A percentile compares a stretch with the other conserved stretches of the same genome.
These are phyloP conservation scores for Gossypium schwendimanii DNA, from an alignment of 441 rosid genomes.

Conservation along the genomic window DNA sequence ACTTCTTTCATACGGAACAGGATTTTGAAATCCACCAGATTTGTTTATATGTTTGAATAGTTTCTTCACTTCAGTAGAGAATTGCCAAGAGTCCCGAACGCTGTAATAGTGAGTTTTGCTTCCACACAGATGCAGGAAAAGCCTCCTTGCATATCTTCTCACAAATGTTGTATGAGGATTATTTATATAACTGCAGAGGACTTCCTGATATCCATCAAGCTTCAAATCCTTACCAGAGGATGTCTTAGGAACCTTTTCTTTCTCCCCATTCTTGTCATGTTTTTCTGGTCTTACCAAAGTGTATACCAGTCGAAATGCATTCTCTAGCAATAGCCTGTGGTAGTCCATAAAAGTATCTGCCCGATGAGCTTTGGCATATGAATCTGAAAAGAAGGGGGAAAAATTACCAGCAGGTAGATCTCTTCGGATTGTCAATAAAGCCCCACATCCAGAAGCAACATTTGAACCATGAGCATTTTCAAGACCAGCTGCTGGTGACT, in stretches of 20 bases:
- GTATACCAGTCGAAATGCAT: constrained; percentile 89
- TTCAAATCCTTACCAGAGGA: constrained; percentile 80
- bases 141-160: constrained; percentile 97
- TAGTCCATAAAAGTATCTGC: constrained; percentile 89
- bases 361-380: constrained; percentile 94
- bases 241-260: constrained; percentile 67
- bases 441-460: constrained; percentile 95
- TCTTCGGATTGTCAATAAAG: constrained; percentile 80
- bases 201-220: constrained; percentile 97
- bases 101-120: constrained; percentile 98
- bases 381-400: constrained; percentile 97
- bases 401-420: constrained; percentile 96
- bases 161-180: constrained; percentile 94
- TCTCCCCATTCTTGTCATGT: constrained; percentile 93
- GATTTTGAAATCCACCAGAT: constrained; percentile 90
- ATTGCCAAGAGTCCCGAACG: constrained; percentile 98
- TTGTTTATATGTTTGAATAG: constrained; percentile 85
- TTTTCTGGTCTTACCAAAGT: constrained; percentile 97
- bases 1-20: constrained; percentile 89
- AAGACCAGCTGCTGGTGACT: constrained; percentile 59
- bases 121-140: constrained; percentile 97
- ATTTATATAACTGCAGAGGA: constrained; percentile 95
- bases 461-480: constrained; percentile 60
- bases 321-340: constrained; percentile 87
- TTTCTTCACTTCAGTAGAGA: constrained; percentile 84